Base-by-base conservation (phyloP, 23 red algal genomes). In the Chondrus crispus region DNA sequence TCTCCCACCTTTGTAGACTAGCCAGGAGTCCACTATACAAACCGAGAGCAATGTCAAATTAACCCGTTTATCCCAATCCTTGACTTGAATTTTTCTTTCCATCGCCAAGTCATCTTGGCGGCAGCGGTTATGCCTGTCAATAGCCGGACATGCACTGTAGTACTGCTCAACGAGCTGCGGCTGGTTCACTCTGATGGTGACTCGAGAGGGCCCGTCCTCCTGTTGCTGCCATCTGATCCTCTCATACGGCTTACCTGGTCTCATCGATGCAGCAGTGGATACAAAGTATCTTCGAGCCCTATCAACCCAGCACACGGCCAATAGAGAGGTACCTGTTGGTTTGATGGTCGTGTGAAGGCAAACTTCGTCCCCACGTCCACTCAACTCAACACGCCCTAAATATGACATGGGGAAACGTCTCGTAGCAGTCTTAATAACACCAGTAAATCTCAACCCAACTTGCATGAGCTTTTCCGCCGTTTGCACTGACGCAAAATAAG, bases 401-500 rank as follows among this genome's bases (percentile, higher is more conserved):
- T 22, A 32, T 16, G 20, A 26, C 82, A 66, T 86, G n/a, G 82
- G 3, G 14, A 69, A 86, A 18, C 41, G 20, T 62, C 37, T 66
- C 33, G 82, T 69, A 20, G 82, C 52, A 29, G 82, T 86, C 60
- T 86, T 86, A 16, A 86, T 29, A 69, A 86, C 82, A 22, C 51
- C 55, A 16, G 55, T 70, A 86, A 86, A 70, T 32, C 82, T 55
- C 55, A 86, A 37, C 19, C 60, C 36, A 16, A 35, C 69, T 70
- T 69, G 32, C 36, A 22, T 20, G 14, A 69, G 82, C 5, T 40
- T 29, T 9, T 35, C 44, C 12, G 86, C 86, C 12, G 86, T 62
- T 35, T 53, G 20, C 10, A 90, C 86, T 22, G 69, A 78, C 37
- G 86, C 84, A 80, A 90, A 90, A 62, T 68, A 90, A 13, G 86